These are phyloP conservation scores for Citropsis articulata DNA, from an alignment of 345 rosid species.

Conservation along the genomic window DNA sequence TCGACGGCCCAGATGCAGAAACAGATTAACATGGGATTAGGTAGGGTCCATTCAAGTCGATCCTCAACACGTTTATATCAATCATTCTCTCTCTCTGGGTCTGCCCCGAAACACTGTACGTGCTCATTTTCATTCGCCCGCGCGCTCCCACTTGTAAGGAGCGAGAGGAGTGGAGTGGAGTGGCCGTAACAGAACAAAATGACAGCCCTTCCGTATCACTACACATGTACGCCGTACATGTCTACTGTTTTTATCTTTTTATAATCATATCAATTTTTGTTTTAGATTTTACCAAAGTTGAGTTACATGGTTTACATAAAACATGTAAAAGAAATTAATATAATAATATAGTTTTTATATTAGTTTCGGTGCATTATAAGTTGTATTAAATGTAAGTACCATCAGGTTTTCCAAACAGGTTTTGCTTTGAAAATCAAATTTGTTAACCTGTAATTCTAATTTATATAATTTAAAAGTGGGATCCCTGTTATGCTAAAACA, in stretches of 20 bases:
- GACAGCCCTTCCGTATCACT: slow-evolving; percentile 20
- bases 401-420: no score
- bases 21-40: not conserved
- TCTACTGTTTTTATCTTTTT: not conserved
- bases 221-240: slow-evolving; percentile 22
- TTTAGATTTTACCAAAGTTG: no score
- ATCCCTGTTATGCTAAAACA: not conserved
- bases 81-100: not conserved
- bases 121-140: not conserved
- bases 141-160: slow-evolving; percentile 38
- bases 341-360: no score
- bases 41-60: slow-evolving; percentile 9
- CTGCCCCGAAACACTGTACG: not conserved
- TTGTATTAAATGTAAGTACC: no score
- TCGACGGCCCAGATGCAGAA: not conserved
- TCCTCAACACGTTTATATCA: slow-evolving; percentile 2
- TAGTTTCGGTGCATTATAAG: no score
- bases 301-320: no score
- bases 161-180: slow-evolving; percentile 16
- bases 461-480: not conserved
- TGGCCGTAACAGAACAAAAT: not conserved
- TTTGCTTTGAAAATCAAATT: no score
- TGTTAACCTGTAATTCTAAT: no score
- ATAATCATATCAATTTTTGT: not conserved
- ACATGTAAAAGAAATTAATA: no score